Evolutionary conservation across 805 yeast genomes (phyloP).

Genomic region (Candida boleticola): DNA sequence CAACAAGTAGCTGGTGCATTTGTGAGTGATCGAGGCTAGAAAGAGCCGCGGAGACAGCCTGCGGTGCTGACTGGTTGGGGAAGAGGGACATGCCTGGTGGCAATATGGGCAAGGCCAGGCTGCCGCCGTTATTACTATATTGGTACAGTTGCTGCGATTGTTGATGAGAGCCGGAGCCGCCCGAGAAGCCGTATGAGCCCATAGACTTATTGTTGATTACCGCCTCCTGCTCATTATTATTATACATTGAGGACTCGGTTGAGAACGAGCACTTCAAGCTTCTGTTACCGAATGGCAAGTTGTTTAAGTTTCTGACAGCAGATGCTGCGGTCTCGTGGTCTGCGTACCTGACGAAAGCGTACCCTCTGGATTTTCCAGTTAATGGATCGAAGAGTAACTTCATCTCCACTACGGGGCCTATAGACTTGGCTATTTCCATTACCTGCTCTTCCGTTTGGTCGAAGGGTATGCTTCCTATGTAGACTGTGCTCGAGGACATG

Average conservation of each 20-base stretch:
- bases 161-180: conserved; percentile 12
- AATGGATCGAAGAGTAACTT: conserved; percentile 81
- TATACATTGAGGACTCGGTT: conserved; percentile 36
- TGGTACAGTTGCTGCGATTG: no score
- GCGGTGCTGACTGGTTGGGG: conserved; percentile 39
- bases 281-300: conserved; percentile 71
- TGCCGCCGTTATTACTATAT: conserved; percentile 15
- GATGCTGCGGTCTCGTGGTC: conserved; percentile 86
- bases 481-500: conserved; percentile 38
- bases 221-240: not conserved
- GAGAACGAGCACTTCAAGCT: conserved; percentile 73
- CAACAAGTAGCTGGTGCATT: conserved; percentile 49
- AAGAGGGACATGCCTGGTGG: conserved; percentile 42
- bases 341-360: conserved; percentile 79
- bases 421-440: conserved; percentile 77
- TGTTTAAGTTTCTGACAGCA: conserved; percentile 85
- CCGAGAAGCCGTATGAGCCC: conserved; percentile 9
- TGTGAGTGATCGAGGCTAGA: conserved; percentile 46
- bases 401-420: conserved; percentile 75
- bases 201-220: conserved; percentile 7
- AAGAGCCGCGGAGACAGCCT: conserved; percentile 46
- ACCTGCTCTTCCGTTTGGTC: conserved; percentile 94
- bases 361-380: conserved; percentile 89
- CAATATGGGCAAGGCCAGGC: conserved; percentile 33
- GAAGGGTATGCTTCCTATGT: conserved; percentile 85